Percentiles rank a stretch among this genome's conserved stretches.
phyloP scores from a whole-genome alignment of 2,329 filamentous ascomycete species.

The Cercospora sojina region DNA sequence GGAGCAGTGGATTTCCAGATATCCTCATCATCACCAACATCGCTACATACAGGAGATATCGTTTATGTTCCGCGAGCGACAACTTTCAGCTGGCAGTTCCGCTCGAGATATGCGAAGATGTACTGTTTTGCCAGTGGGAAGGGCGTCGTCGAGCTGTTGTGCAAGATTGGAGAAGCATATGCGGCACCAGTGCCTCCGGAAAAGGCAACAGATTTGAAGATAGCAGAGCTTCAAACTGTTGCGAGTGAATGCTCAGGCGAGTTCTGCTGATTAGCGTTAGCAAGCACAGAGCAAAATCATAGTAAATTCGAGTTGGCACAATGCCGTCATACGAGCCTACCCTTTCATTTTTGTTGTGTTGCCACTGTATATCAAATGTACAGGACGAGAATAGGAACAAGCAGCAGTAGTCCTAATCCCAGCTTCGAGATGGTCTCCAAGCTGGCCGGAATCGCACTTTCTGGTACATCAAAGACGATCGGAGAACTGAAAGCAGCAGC shows the following conservation, averaged over 20 bases:
- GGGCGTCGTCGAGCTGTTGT: constrained; percentile 49
- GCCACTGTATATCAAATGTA: background rate
- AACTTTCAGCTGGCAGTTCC: constrained; percentile 48
- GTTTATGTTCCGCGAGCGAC: constrained; percentile 51
- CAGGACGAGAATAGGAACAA: background rate
- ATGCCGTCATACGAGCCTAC: background rate
- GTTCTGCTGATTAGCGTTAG: background rate
- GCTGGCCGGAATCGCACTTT: background rate
- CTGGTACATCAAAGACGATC: background rate
- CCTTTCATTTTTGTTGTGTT: background rate
- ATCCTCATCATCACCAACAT: constrained; percentile 37
- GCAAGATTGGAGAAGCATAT: constrained; percentile 33
- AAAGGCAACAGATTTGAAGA: constrained; percentile 11
- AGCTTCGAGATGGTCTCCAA: background rate
- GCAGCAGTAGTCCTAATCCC: background rate
- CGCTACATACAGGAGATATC: constrained; percentile 51
- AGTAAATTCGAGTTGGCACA: background rate
- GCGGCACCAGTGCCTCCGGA: constrained; percentile 29
- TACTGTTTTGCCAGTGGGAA: constrained; percentile 52
- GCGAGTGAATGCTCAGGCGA: background rate
- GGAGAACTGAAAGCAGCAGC: background rate
- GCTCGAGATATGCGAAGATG: constrained; percentile 49
- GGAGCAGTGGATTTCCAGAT: constrained; percentile 48
- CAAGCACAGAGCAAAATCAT: background rate
- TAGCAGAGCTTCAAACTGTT: background rate